Percentiles rank a stretch among this genome's conserved stretches.
Conservation (phyloP, 83 land plant genomes). For the Thuja plicata region DNA sequence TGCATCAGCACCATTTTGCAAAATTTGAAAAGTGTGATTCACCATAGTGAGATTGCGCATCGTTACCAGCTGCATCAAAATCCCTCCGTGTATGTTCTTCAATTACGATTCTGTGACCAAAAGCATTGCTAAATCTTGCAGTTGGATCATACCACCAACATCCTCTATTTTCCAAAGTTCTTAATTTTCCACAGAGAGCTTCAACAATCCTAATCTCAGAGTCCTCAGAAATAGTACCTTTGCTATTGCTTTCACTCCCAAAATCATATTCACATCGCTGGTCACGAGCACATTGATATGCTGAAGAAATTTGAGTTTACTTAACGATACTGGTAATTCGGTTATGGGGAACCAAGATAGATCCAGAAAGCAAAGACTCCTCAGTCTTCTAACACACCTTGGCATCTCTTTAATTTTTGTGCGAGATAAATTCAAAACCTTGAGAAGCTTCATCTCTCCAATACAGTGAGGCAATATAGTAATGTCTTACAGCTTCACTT, state of each 20-base stretch:
- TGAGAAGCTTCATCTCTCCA: neutral
- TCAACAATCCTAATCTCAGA: neutral
- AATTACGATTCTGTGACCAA: neutral
- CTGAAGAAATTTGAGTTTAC: neutral
- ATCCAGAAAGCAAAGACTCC: neutral
- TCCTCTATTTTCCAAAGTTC: neutral
- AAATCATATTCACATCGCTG: too few species aligned
- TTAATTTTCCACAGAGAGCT: neutral
- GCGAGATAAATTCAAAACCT: neutral
- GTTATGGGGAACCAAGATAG: neutral
- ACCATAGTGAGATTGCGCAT: neutral
- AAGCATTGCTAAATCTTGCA: neutral
- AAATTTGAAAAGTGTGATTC: neutral
- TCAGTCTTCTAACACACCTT: neutral
- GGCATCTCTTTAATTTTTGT: neutral
- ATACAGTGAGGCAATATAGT: neutral
- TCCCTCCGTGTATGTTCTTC: neutral
- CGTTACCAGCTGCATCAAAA: neutral
- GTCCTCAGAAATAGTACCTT: neutral
- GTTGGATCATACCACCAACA: neutral
- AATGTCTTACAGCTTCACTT: too few species aligned
- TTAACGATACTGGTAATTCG: neutral
- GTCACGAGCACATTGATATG: neutral
- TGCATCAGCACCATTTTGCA: neutral
- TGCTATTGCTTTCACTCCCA: neutral